A percentile compares a stretch with the other conserved stretches of the same genome.
These are phyloP conservation scores for Hypoxylon lenormandii DNA, from an alignment of 495 filamentous ascomycete species.

Conservation along the genomic window DNA sequence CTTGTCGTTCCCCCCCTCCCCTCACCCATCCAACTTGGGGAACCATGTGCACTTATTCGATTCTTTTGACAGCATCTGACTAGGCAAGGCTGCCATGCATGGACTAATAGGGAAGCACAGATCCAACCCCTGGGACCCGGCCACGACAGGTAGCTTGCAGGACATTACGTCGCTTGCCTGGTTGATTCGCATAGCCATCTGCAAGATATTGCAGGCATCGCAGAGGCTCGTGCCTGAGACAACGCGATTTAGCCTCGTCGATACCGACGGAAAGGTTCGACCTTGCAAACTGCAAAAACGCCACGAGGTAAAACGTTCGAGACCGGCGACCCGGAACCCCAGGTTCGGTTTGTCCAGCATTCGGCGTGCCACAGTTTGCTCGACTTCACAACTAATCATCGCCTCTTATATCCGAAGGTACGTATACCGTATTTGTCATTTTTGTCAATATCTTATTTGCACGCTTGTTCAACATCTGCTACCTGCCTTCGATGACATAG, in stretches of 20 bases:
- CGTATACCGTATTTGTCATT: constrained; percentile 10
- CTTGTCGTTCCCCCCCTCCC: constrained; percentile 36
- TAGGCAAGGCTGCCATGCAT: constrained; percentile 49
- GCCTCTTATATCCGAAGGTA: constrained; percentile 20
- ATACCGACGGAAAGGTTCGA: constrained; percentile 44
- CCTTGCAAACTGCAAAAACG: constrained; percentile 42
- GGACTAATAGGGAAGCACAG: constrained; percentile 48
- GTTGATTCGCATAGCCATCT: constrained; percentile 40
- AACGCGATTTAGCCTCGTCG: constrained; percentile 40
- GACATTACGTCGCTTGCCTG: constrained; percentile 45
- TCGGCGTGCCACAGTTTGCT: constrained; percentile 7
- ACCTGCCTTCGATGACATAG: too few species aligned
- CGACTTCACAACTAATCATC: neutral
- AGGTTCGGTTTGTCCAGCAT: constrained; percentile 18
- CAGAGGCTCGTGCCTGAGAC: constrained; percentile 39
- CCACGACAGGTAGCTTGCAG: constrained; percentile 48
- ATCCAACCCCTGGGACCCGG: constrained; percentile 37
- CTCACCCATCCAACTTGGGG: constrained; percentile 37
- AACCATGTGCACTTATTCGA: constrained; percentile 46
- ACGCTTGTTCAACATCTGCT: too few species aligned
- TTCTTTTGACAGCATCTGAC: constrained; percentile 44
- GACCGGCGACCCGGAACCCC: constrained; percentile 31
- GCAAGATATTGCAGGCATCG: constrained; percentile 46
- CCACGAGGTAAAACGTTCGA: constrained; percentile 43
- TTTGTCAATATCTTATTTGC: constrained; percentile 11